phyloP scores from a whole-genome alignment of 83 land plant species.

The Picea abies region DNA sequence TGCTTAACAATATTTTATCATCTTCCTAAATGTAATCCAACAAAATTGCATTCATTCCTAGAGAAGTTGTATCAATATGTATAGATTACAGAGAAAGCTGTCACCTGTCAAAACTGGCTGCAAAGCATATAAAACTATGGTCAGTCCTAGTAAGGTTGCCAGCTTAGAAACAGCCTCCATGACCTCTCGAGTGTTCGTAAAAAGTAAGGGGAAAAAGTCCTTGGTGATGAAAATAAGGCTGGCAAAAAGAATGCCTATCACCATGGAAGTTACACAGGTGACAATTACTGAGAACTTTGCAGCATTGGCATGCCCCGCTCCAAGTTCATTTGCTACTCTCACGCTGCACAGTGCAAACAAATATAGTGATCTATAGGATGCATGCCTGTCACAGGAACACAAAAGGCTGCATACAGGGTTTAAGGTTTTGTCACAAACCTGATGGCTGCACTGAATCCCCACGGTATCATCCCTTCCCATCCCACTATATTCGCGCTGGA shows the following conservation, averaged over 20 bases:
- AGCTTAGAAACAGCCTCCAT: constrained; percentile 29
- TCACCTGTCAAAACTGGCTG: constrained; percentile 63
- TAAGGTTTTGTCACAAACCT: constrained; percentile 20
- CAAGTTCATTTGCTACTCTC: constrained; percentile 60
- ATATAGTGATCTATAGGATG: no score
- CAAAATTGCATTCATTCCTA: no score
- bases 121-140: constrained; percentile 44
- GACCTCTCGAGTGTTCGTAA: constrained; percentile 37
- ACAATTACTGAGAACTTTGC: constrained; percentile 48
- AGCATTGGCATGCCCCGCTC: constrained; percentile 40
- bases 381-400: no score
- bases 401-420: no score
- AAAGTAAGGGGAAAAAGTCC: constrained; percentile 22
- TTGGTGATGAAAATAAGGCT: constrained; percentile 27
- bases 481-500: constrained; percentile 34
- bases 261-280: constrained; percentile 15
- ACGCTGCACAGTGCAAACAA: constrained; percentile 30
- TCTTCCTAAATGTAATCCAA: no score
- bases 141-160: constrained; percentile 38
- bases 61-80: no score
- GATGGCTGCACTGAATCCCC: constrained; percentile 41
- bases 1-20: no score
- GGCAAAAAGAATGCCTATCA: constrained; percentile 24
- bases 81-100: no score
- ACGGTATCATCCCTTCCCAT: constrained; percentile 38